Evolutionary conservation across 768 basidiomycete genomes (phyloP), one percentile per base, ranked within the genome.

Genomic region (Suillus discolor): DNA sequence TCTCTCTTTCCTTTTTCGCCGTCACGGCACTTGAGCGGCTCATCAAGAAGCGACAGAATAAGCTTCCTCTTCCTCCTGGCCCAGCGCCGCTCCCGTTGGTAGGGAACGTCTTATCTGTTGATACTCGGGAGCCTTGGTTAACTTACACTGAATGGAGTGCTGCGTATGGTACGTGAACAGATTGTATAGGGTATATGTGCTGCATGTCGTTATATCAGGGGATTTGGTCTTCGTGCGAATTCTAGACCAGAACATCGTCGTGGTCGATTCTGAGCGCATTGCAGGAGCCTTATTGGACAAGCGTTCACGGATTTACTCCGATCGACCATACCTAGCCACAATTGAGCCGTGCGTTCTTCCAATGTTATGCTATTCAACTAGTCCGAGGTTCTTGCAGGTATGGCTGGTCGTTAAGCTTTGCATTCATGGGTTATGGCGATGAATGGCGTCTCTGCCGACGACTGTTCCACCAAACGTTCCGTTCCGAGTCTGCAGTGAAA

Each of bases 401-500:
- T 55, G 65, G 61, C 16, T 63, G 34, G 45, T 23, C 42, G 20
- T 12, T 47, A 25, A 53, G 54, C 34, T 65, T 65, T 34, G 51
- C 8, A 23, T 65, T 65, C 41, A 9, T 31, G 11, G 5, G 2
- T 5, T 65, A 65, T 54, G 51, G 61, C 7, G 59, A 65, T 23
- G 41, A 65, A 28, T 65, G 59, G 61, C 77, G 79, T 47, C 68
- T 70, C 12, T 78, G 77, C 67, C 71, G 80, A 54, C 72, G 75
- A 53, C 66, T 72, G 25, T 81, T 81, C 64, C 77, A 79, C 68
- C 78, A 80, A 59, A 77, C 76, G 61, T 80, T 81, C 63, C 76
- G 79, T 60, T 67, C 75, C 16, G 75, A 75, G 13, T 67, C 78
- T 60, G 62, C 71, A n/a, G 15, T 61, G 0, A 65, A 65, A 3